These are phyloP conservation scores for Aegilops bicornis DNA, from an alignment of 176 grass and related monocot species.

Conservation along the genomic window DNA sequence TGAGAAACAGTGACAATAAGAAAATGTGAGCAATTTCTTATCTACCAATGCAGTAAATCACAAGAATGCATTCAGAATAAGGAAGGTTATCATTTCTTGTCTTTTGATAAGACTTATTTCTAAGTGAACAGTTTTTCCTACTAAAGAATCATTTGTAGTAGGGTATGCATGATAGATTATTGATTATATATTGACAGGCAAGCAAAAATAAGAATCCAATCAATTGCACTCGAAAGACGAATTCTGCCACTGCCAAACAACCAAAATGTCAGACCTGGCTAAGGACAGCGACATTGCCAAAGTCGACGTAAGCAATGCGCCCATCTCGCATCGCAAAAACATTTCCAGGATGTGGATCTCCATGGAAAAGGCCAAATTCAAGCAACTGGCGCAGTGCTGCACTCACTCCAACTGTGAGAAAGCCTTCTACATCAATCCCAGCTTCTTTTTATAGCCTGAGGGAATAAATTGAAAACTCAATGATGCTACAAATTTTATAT, in stretches of 20 bases:
- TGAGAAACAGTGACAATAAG: not conserved
- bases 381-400: constrained; percentile 89
- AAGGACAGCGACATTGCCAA: constrained; percentile 96
- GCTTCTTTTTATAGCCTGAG: constrained; percentile 85
- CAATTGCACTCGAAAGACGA: not conserved
- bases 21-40: constrained; percentile 11
- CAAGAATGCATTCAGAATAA: constrained; percentile 5
- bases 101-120: not conserved
- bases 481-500: constrained; percentile 15
- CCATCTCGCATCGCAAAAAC: constrained; percentile 98
- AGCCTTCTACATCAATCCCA: constrained; percentile 89
- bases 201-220: not conserved
- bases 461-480: constrained; percentile 37
- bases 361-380: constrained; percentile 98
- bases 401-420: constrained; percentile 96
- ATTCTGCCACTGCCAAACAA: not conserved
- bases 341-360: constrained; percentile 99
- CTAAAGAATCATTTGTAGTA: constrained; percentile 6
- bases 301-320: constrained; percentile 99
- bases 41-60: not conserved
- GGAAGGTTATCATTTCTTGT: not conserved
- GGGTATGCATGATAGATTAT: not conserved
- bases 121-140: not conserved
- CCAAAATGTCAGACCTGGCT: constrained; percentile 59
- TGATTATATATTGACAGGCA: constrained; percentile 8